Evolutionary conservation across 495 filamentous ascomycete species (phyloP), one percentile per base, ranked within the genome.

Genomic region (Penicillium soppii): DNA sequence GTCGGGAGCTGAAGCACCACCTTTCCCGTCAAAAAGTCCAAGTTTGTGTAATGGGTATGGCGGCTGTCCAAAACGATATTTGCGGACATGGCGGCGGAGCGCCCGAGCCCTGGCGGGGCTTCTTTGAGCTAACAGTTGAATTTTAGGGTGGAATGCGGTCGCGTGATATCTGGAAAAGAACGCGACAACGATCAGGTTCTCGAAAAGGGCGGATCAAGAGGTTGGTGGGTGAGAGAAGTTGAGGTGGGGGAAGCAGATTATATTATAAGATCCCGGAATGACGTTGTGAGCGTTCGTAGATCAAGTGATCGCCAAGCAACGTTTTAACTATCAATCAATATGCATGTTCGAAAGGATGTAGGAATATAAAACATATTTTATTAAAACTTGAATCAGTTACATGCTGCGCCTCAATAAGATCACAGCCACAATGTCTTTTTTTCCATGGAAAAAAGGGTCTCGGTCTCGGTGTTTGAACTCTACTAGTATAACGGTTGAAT

Each of bases 21-120:
- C 43, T 69, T 81, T 19, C 87, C 87, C 1, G 77, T 80, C 22
- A 98, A 79, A 52, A 83, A 73, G 68, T 98, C 94, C 47, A 96
- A 80, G 60, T 97, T 97, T 50, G 94, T 96, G 68, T 88, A 96
- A 70, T 88, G 85, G 41, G 79, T 73, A 52, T 86, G 85, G 20
- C 77, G 81, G 40, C 84, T 81, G 55, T 95, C 89, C 50, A 97
- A 79, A 49, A 82, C 69, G 66, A 96, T 84, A 45, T 81, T 79
- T 55, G 91, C 88, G 27, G 86, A 86, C 90, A 95, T 95, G 57
- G 67, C 59, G 72, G 52, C 58, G 54, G 47, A 51, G 52, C 49
- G 57, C 62, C 52, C 43, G 52, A 53, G 49, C 47, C 48, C 50
- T 50, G 26, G 57, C 42, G 35, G 40, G 47, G 40, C 33, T 33